Conservation (phyloP, 805 yeast genomes). For the Saccharomyces kudriavzevii region DNA sequence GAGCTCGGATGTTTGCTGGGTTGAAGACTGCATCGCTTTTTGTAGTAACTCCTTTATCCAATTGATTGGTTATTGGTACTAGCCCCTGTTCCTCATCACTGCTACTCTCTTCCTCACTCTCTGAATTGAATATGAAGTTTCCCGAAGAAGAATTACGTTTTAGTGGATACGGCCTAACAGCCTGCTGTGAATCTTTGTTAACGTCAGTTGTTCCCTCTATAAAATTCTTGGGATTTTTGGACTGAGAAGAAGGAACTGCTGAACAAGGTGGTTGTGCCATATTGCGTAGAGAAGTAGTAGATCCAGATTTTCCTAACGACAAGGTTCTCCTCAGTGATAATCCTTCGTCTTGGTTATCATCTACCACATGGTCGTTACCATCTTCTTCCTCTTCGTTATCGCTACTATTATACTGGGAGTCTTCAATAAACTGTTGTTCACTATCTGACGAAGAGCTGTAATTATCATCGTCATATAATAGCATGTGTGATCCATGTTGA, state of each 20-base stretch:
- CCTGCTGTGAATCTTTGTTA: neutral
- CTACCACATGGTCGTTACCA: conserved; percentile 5
- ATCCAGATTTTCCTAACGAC: conserved; percentile 23
- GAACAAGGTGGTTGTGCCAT: conserved; percentile 10
- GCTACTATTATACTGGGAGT: conserved; percentile 15
- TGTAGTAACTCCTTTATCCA: neutral
- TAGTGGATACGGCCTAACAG: conserved; percentile 5
- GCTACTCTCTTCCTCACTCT: conserved; percentile 21
- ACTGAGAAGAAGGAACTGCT: conserved; percentile 4
- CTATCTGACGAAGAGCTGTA: conserved; percentile 19
- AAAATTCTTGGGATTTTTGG: conserved; percentile 7
- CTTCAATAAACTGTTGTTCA: conserved; percentile 25
- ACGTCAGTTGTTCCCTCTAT: neutral
- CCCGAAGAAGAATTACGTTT: conserved; percentile 16
- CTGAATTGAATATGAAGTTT: conserved; percentile 27
- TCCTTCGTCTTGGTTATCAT: conserved; percentile 9
- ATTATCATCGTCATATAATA: conserved; percentile 19
- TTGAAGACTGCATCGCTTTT: neutral
- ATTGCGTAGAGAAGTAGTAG: conserved; percentile 20
- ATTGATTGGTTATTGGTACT: neutral
- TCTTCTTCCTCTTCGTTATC: conserved; percentile 11
- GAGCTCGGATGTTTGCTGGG: neutral
- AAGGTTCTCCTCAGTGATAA: conserved; percentile 19
- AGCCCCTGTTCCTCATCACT: neutral
- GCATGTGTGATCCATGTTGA: neutral